Percentiles rank a stretch among this genome's conserved stretches.
phyloP scores from a whole-genome alignment of 1,284 basidiomycete genomes.

The Fomitopsis palustris region DNA sequence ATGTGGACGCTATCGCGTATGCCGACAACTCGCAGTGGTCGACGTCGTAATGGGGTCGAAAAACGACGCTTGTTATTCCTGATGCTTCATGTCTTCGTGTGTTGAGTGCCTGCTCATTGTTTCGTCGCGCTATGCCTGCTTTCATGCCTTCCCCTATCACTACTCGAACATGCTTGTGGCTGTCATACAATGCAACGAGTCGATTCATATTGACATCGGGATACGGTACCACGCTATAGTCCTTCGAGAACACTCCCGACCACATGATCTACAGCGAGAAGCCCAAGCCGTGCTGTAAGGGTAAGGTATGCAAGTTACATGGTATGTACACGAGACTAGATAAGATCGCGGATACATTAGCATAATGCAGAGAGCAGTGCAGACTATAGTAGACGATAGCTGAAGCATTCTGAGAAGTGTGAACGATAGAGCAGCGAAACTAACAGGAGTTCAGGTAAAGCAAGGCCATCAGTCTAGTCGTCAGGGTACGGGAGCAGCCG shows the following conservation, averaged over 20 bases:
- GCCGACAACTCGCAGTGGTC: conserved; percentile 24
- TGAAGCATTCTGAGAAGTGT: neutral
- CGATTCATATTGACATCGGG: too few species aligned
- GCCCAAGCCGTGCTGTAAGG: neutral
- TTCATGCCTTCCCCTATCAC: neutral
- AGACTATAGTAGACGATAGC: conserved; percentile 1
- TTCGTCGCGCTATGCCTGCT: neutral
- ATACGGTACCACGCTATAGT: neutral
- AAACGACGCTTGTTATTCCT: neutral
- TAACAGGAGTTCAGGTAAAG: neutral
- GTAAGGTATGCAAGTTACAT: neutral
- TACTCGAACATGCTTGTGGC: too few species aligned
- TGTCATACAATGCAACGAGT: too few species aligned
- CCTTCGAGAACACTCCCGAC: neutral
- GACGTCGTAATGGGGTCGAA: neutral
- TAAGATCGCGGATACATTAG: neutral
- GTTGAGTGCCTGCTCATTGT: neutral
- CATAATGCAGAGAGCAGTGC: conserved; percentile 2
- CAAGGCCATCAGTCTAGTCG: neutral
- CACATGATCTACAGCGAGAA: neutral
- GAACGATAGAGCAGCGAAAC: neutral
- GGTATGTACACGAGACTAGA: neutral
- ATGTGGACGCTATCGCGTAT: conserved; percentile 21
- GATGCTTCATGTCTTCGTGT: neutral
- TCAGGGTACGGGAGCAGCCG: conserved; percentile 35